phyloP scores from a whole-genome alignment of 352 stramenopile species.

The Globisporangium parvum region DNA sequence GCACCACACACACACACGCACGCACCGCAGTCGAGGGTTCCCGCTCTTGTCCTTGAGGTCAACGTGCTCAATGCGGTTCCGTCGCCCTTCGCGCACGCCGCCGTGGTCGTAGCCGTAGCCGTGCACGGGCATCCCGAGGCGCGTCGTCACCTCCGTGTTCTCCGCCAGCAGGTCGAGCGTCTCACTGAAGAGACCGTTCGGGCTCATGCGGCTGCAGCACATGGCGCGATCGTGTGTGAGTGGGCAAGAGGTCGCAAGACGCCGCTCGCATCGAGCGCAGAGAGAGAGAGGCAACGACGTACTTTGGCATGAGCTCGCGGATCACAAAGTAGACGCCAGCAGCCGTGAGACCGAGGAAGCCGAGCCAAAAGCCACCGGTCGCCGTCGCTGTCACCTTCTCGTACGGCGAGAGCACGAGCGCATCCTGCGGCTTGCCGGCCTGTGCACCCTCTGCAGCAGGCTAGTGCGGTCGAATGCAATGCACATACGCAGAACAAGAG shows the following conservation, averaged over 20 bases:
- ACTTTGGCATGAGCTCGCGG: conserved; percentile 88
- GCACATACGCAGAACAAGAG: not conserved
- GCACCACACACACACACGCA: not conserved
- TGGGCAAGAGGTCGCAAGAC: too few species aligned
- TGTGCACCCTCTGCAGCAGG: conserved; percentile 26
- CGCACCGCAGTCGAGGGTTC: conserved; percentile 61
- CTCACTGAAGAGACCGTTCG: conserved; percentile 78
- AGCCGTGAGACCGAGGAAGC: conserved; percentile 72
- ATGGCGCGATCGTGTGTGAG: not conserved
- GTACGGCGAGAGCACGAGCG: conserved; percentile 89
- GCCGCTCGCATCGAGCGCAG: not conserved
- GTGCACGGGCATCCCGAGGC: conserved; percentile 88
- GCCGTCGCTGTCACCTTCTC: conserved; percentile 91
- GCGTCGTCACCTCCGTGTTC: conserved; percentile 66
- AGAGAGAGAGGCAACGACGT: conserved; percentile 14
- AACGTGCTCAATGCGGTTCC: conserved; percentile 95
- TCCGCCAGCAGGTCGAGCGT: conserved; percentile 66
- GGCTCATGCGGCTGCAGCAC: conserved; percentile 64
- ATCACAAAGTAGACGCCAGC: conserved; percentile 92
- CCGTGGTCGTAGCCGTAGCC: conserved; percentile 93
- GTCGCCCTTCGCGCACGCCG: conserved; percentile 88
- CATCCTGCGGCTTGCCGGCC: conserved; percentile 56
- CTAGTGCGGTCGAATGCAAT: too few species aligned
- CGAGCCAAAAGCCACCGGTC: conserved; percentile 86
- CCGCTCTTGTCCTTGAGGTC: conserved; percentile 88